Conservation (phyloP, 495 filamentous ascomycete genomes). For the Tetracladium marchalianum region DNA sequence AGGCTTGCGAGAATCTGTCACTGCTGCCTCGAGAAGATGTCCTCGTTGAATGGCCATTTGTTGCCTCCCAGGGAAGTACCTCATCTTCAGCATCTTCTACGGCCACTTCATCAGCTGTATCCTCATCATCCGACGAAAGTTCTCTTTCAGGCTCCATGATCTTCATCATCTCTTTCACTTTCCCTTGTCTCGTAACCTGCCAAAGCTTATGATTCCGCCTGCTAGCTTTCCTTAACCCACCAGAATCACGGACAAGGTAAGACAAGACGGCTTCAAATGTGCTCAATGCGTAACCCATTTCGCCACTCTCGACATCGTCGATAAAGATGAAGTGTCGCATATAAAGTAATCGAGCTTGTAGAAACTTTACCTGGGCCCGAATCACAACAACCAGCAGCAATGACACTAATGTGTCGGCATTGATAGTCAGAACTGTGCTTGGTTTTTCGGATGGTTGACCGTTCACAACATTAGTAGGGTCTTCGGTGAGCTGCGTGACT, state of each 20-base stretch:
- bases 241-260: constrained; percentile 78
- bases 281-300: constrained; percentile 93
- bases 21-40: constrained; percentile 33
- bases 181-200: constrained; percentile 71
- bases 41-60: constrained; percentile 33
- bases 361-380: constrained; percentile 75
- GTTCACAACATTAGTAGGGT: constrained; percentile 16
- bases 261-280: constrained; percentile 93
- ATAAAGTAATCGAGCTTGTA: constrained; percentile 80
- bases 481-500: constrained; percentile 50
- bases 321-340: constrained; percentile 96
- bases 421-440: constrained; percentile 63
- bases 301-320: constrained; percentile 93
- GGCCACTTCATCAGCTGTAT: constrained; percentile 35
- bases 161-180: constrained; percentile 60
- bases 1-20: constrained; percentile 35
- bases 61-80: constrained; percentile 24
- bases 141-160: constrained; percentile 59
- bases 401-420: constrained; percentile 92
- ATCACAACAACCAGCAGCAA: constrained; percentile 89
- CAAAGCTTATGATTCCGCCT: constrained; percentile 77
- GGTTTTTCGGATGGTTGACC: constrained; percentile 50
- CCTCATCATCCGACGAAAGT: constrained; percentile 23
- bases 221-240: constrained; percentile 72
- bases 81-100: constrained; percentile 27